phyloP scores from a whole-genome alignment of 2,329 filamentous ascomycete species.

The Colletotrichum chlorophyti region DNA sequence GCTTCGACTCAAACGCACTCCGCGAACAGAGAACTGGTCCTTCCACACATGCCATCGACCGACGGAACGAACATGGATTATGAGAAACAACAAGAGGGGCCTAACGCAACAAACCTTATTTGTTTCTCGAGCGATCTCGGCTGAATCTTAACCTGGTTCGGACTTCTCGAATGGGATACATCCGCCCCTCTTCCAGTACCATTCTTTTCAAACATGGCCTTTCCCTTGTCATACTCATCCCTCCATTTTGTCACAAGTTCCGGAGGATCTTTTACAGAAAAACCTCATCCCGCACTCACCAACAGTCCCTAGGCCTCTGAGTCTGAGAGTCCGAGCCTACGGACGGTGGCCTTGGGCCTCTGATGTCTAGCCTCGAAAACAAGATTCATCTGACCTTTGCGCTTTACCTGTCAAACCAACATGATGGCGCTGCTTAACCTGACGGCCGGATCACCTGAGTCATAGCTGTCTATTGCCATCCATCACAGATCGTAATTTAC shows the following conservation, averaged over 20 bases:
- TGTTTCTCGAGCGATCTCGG: slow-evolving; percentile 23
- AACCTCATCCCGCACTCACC: too few relatives aligned
- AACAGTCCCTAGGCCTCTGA: too few relatives aligned
- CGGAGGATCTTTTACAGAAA: too few relatives aligned
- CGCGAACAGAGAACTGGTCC: slow-evolving; percentile 22
- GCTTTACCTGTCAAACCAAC: slow-evolving; percentile 21
- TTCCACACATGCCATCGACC: not conserved
- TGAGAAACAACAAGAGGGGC: slow-evolving; percentile 24
- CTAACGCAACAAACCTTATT: slow-evolving; percentile 29
- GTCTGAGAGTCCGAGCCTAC: slow-evolving; percentile 7
- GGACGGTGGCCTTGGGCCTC: slow-evolving; percentile 17
- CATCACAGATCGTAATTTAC: slow-evolving; percentile 13
- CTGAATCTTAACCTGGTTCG: slow-evolving; percentile 21
- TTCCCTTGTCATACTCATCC: not conserved
- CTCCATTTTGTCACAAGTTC: not conserved
- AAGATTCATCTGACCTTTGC: slow-evolving; percentile 25
- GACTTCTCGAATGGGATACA: slow-evolving; percentile 12
- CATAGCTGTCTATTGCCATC: not conserved
- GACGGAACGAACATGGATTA: slow-evolving; percentile 27
- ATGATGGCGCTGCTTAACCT: slow-evolving; percentile 24
- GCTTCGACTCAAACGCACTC: slow-evolving; percentile 3
- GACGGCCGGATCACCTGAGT: slow-evolving; percentile 23
- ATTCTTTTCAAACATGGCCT: slow-evolving; percentile 7
- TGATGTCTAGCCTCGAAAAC: slow-evolving; percentile 1
- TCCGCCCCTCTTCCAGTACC: not conserved